Evolutionary conservation across 2,329 filamentous ascomycete genomes (phyloP).

Genomic region (Sporothrix pallida): DNA sequence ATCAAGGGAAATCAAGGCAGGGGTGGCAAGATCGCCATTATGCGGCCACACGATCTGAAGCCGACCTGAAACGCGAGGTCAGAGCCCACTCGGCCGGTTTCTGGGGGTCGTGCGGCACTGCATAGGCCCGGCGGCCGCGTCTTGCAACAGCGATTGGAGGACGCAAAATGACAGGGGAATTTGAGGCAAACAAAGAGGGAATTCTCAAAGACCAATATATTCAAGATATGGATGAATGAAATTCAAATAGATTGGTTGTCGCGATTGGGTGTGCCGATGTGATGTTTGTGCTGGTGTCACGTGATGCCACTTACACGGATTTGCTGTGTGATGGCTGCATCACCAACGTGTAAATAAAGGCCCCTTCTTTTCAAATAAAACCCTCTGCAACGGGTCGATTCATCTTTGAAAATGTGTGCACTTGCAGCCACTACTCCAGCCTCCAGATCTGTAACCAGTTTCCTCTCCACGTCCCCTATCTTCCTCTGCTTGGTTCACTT

Average conservation of each 20-base stretch:
- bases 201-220: background rate
- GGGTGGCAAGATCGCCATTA: conserved; percentile 30
- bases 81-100: conserved; percentile 19
- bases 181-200: background rate
- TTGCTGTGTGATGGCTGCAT: background rate
- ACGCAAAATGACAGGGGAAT: background rate
- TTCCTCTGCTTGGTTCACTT: background rate
- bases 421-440: background rate
- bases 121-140: background rate
- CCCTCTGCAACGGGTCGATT: background rate
- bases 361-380: background rate
- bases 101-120: conserved; percentile 6
- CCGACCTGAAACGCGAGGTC: conserved; percentile 42
- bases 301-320: conserved; percentile 7
- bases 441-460: background rate
- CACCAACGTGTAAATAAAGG: background rate
- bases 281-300: background rate
- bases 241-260: background rate
- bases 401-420: background rate
- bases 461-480: too few relatives aligned
- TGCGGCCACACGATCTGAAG: conserved; percentile 39
- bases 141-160: conserved; percentile 22
- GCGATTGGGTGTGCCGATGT: background rate
- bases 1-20: background rate
- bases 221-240: background rate